phyloP scores from a whole-genome alignment of 1,284 basidiomycete species.

The Nidula niveotomentosa region DNA sequence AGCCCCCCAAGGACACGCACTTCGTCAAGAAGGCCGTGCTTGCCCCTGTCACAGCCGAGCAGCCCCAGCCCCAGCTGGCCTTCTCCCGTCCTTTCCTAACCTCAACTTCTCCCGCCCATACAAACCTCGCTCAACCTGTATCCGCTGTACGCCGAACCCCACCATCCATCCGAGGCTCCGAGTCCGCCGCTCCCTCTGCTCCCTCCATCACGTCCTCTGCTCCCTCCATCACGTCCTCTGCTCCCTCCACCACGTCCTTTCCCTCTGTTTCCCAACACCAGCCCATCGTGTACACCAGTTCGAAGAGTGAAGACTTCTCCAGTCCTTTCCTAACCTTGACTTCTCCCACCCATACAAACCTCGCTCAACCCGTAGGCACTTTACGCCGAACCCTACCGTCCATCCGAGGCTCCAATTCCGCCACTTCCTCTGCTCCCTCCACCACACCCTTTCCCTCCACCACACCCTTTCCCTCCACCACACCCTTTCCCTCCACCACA shows the following conservation, averaged over 20 bases:
- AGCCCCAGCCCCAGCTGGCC: conserved; percentile 6
- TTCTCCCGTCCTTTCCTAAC: conserved; percentile 22
- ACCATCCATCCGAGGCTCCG: background rate
- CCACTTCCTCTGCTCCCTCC: background rate
- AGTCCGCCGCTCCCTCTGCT: background rate
- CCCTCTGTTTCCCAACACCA: conserved; percentile 26
- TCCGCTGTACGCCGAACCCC: background rate
- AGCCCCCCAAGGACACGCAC: conserved; percentile 1
- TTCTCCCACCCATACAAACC: conserved; percentile 17
- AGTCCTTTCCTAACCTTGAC: no score
- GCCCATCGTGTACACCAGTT: no score
- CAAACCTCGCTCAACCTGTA: background rate
- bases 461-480: no score
- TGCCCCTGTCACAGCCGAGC: conserved; percentile 13
- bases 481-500: no score
- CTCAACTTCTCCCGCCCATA: conserved; percentile 19
- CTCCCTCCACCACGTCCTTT: no score
- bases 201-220: background rate
- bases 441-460: no score
- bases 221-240: no score
- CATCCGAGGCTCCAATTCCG: background rate
- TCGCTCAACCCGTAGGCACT: background rate
- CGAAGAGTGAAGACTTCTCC: no score
- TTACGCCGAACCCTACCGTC: background rate
- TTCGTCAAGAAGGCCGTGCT: conserved; percentile 13